These are phyloP conservation scores for Brassica hybrid DNA, from an alignment of 441 rosid species.

Conservation along the genomic window DNA sequence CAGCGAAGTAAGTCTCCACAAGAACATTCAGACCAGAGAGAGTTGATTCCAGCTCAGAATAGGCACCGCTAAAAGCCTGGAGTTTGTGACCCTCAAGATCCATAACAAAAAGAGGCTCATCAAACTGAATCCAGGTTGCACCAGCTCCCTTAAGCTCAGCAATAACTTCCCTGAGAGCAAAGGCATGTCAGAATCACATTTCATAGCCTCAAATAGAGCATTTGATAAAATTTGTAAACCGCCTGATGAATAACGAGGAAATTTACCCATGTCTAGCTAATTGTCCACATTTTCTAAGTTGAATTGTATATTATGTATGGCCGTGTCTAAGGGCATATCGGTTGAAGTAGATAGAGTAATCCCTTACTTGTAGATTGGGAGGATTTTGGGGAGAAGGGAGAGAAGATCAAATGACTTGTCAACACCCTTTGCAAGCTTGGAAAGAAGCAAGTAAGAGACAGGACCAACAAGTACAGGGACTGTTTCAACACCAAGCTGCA, in stretches of 20 bases:
- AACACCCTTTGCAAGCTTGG: constrained; percentile 95
- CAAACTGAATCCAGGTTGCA: constrained; percentile 94
- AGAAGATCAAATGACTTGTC: constrained; percentile 82
- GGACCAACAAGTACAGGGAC: constrained; percentile 94
- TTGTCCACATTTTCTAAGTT: no score
- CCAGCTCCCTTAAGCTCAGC: constrained; percentile 94
- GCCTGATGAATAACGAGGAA: no score
- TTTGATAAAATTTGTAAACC: constrained; percentile 1
- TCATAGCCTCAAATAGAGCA: background rate
- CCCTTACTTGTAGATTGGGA: constrained; percentile 91
- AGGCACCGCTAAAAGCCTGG: constrained; percentile 81
- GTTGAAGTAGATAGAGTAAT: background rate
- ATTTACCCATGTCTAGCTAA: no score
- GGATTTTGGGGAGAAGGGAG: constrained; percentile 84
- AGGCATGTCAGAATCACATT: constrained; percentile 35
- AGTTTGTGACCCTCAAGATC: constrained; percentile 88
- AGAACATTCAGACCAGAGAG: constrained; percentile 86
- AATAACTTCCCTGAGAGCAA: constrained; percentile 73
- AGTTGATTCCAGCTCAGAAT: constrained; percentile 74
- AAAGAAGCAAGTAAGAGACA: constrained; percentile 89
- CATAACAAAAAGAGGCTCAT: constrained; percentile 90
- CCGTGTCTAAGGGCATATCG: no score
- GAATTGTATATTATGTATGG: no score
- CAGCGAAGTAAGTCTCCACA: constrained; percentile 94
- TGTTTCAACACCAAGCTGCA: constrained; percentile 90